Evolutionary conservation across 805 yeast genomes (phyloP), one percentile per base, ranked within the genome.

Genomic region (Ogataea wickerhamii): DNA sequence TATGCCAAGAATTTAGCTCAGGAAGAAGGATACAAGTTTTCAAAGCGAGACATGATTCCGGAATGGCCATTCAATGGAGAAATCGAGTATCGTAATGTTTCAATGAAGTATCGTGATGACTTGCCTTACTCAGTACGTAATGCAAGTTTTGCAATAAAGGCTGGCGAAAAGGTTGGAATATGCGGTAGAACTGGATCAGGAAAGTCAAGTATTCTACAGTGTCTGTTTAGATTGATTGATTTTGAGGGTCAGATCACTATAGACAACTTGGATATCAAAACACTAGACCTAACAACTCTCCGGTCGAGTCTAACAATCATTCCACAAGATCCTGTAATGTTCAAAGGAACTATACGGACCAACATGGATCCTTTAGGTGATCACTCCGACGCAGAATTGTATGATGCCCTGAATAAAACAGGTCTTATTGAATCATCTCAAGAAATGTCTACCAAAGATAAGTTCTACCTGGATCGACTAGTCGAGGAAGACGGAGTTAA

Each of bases 181-280:
- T 82, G 91, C 66, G 95, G 95, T 28, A 73, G 95, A 57, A 86
- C 95, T 0, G 95, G 95, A 52, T 91, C 94, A 5, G 95, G 95
- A 38, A 80, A 79, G 60, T 66, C 80, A 2, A 72, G 83, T 6
- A 73, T 80, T 36, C 78, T 78, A 78, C 67, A 76, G 18, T 79
- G 82, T 2, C 60, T 80, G 36, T 80, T 70, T 54, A 63, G 85
- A 48, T 56, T 80, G 25, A 59, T 70, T 12, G 85, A 86, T 53
- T 60, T 80, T 23, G 71, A 66, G 28, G 56, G 63, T 10, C 84
- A 85, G 10, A 76, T 87, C 34, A 40, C 51, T 2, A 80, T 87
- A 51, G 95, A 87, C 61, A 91, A 79, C 4, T 55, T 82, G 24
- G 79, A 85, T 53, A 81, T 81, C 38, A 58, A 78, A 2, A 61